Evolutionary conservation across 805 yeast genomes (phyloP).

Genomic region (Candida tammaniensis): DNA sequence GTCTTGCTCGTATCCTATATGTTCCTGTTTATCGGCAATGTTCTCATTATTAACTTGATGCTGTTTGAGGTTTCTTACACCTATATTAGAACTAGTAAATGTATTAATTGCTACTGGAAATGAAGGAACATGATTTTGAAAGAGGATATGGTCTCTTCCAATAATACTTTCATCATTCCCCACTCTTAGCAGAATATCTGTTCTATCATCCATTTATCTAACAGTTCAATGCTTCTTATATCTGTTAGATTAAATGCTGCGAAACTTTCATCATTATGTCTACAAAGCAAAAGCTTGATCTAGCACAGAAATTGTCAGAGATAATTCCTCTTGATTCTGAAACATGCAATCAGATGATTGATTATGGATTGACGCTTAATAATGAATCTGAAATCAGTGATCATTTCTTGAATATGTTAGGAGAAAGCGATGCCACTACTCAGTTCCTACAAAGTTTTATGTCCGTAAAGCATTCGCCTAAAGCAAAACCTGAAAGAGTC

Average conservation of each 20-base stretch:
- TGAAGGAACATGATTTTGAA: too few relatives aligned
- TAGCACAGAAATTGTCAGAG: conserved; percentile 8
- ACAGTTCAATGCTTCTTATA: conserved; percentile 10
- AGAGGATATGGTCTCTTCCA: too few relatives aligned
- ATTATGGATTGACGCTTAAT: conserved; percentile 47
- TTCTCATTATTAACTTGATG: too few relatives aligned
- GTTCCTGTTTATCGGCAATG: too few relatives aligned
- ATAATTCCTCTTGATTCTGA: conserved; percentile 57
- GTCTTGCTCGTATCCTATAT: too few relatives aligned
- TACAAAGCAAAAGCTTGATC: conserved; percentile 6
- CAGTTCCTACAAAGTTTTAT: conserved; percentile 46
- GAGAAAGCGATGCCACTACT: conserved; percentile 53
- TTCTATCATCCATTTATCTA: too few relatives aligned
- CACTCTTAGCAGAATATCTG: too few relatives aligned
- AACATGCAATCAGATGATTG: conserved; percentile 52
- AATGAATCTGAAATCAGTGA: conserved; percentile 46
- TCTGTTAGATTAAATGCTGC: conserved; percentile 18
- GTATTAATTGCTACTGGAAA: too few relatives aligned
- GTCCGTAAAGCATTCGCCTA: conserved; percentile 22
- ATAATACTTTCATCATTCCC: too few relatives aligned
- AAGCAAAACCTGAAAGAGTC: conserved; percentile 17
- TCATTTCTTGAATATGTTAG: conserved; percentile 55
- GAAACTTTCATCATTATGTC: conserved; percentile 9
- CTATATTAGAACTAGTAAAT: too few relatives aligned
- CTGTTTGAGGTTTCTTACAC: too few relatives aligned